phyloP scores from a whole-genome alignment of 2,329 filamentous ascomycete species.

The Amauroascus niger region DNA sequence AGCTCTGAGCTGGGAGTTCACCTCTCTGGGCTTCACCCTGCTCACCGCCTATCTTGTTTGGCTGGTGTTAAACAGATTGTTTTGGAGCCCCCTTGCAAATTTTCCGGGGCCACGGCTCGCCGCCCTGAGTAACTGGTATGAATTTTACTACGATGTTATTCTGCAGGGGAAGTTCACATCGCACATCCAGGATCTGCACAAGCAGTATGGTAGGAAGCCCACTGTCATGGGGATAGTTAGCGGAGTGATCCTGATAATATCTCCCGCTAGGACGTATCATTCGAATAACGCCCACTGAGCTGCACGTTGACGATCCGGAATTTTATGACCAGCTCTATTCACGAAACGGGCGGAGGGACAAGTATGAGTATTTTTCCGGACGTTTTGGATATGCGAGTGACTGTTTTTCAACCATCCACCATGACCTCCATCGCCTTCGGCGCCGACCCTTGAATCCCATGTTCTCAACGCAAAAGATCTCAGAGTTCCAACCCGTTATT shows the following conservation, averaged over 20 bases:
- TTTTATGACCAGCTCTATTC: constrained; percentile 21
- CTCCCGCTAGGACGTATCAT: constrained; percentile 15
- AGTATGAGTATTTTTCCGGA: constrained; percentile 12
- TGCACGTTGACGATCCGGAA: constrained; percentile 17
- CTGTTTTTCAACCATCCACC: constrained; percentile 16
- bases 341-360: constrained; percentile 17
- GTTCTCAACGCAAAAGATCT: constrained; percentile 19
- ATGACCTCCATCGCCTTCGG: constrained; percentile 20
- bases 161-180: constrained; percentile 20
- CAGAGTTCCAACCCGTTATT: constrained; percentile 18
- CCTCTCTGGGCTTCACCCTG: background rate
- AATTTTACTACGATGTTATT: constrained; percentile 24
- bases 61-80: constrained; percentile 18
- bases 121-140: constrained; percentile 23
- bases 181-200: constrained; percentile 23
- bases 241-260: background rate
- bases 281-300: constrained; percentile 15
- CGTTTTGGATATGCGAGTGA: constrained; percentile 14
- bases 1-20: background rate
- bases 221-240: background rate
- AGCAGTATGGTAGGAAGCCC: constrained; percentile 21
- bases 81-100: constrained; percentile 19
- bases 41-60: constrained; percentile 1
- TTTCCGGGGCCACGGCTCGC: constrained; percentile 21
- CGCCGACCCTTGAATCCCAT: constrained; percentile 17